Conservation (phyloP, 2,329 filamentous ascomycete species). For the Myotisia sp. region DNA sequence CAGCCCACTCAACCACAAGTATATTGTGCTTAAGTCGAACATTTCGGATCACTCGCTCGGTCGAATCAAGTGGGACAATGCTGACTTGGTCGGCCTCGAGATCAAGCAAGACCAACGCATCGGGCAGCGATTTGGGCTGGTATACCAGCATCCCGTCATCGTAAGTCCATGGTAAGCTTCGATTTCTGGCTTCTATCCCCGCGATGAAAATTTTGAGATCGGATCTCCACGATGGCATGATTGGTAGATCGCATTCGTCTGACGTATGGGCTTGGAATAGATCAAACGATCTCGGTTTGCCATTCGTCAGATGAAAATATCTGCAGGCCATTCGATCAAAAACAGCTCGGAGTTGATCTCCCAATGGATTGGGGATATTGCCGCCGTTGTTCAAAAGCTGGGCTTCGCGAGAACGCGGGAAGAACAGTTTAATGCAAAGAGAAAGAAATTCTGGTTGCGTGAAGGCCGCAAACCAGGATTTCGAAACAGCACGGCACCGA, state of each 20-base stretch:
- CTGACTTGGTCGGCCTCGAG: too few relatives aligned
- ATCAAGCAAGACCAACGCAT: too few relatives aligned
- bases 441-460: slow-evolving; percentile 34
- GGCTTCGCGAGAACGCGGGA: slow-evolving; percentile 39
- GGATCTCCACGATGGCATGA: not conserved
- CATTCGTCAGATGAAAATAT: slow-evolving; percentile 40
- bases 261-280: slow-evolving; percentile 28
- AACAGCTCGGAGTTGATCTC: slow-evolving; percentile 16
- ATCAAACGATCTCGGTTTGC: slow-evolving; percentile 34
- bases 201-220: slow-evolving; percentile 9
- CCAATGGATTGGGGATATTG: slow-evolving; percentile 14
- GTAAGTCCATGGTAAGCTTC: slow-evolving; percentile 41
- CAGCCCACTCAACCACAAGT: not conserved
- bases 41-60: not conserved
- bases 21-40: not conserved
- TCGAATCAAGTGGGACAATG: too few relatives aligned
- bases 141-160: slow-evolving; percentile 45
- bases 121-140: too few relatives aligned
- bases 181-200: slow-evolving; percentile 15
- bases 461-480: slow-evolving; percentile 37
- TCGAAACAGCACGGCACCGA: slow-evolving; percentile 40
- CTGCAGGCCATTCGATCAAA: slow-evolving; percentile 40
- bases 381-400: not conserved
- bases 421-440: slow-evolving; percentile 37
- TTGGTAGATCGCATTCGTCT: not conserved